Conservation (phyloP, 2,329 filamentous ascomycete genomes). For the Aspergillus costaricaensis region DNA sequence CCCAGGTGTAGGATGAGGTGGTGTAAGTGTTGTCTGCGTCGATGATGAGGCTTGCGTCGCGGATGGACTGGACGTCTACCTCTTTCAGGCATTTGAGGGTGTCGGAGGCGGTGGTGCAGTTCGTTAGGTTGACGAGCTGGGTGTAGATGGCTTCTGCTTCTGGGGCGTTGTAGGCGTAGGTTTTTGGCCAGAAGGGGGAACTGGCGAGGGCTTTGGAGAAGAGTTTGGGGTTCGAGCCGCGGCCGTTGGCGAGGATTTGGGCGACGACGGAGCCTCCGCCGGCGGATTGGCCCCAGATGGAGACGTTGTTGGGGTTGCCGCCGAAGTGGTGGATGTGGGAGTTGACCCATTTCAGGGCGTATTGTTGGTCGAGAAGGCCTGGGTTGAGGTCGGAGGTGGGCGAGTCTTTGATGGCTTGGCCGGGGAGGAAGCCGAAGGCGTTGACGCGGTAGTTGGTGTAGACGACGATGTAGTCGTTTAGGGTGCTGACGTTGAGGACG, state of each 20-base stretch:
- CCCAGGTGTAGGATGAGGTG: slow-evolving; percentile 61
- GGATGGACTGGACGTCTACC: slow-evolving; percentile 55
- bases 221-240: slow-evolving; percentile 44
- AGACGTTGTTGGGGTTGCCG: slow-evolving; percentile 55
- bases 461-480: slow-evolving; percentile 55
- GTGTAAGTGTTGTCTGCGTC: slow-evolving; percentile 54
- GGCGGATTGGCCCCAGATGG: slow-evolving; percentile 58
- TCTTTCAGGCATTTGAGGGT: slow-evolving; percentile 58
- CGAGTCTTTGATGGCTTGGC: slow-evolving; percentile 49
- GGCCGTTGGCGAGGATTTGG: slow-evolving; percentile 51
- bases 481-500: slow-evolving; percentile 55
- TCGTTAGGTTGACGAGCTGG: slow-evolving; percentile 49
- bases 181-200: slow-evolving; percentile 63
- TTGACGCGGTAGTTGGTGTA: slow-evolving; percentile 60
- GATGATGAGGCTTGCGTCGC: slow-evolving; percentile 55
- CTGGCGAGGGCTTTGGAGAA: slow-evolving; percentile 56
- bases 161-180: slow-evolving; percentile 53
- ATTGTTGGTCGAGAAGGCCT: slow-evolving; percentile 55
- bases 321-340: slow-evolving; percentile 56
- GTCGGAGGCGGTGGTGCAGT: slow-evolving; percentile 47
- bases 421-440: slow-evolving; percentile 58
- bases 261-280: slow-evolving; percentile 50
- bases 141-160: slow-evolving; percentile 57
- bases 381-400: slow-evolving; percentile 53
- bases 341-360: slow-evolving; percentile 57